Evolutionary conservation across 176 grass and related monocot species (phyloP).

Genomic region (Zea mays): Zm-B73-REFERENCE-NAM-5.0 NC_050099.1:192849501-192850000

Average conservation of each 20-base stretch:
- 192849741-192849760: background rate
- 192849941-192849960: conserved; percentile 50
- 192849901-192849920: conserved; percentile 21
- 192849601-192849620: conserved; percentile 41
- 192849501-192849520: conserved; percentile 6
- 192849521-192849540: background rate
- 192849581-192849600: conserved; percentile 19
- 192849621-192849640: background rate
- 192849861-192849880: conserved; percentile 28
- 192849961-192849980: conserved; percentile 57
- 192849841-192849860: background rate
- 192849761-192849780: background rate
- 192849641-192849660: background rate
- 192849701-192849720: too few relatives aligned
- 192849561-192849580: background rate
- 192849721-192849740: background rate
- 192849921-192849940: conserved; percentile 56
- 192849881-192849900: background rate
- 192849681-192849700: background rate
- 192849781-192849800: conserved; percentile 24
- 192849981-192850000: conserved; percentile 48
- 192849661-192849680: background rate
- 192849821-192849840: background rate
- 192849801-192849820: conserved; percentile 4
- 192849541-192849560: background rate